Base-by-base conservation (phyloP, 257 asterid genomes). In the Coffea eugenioides region DNA sequence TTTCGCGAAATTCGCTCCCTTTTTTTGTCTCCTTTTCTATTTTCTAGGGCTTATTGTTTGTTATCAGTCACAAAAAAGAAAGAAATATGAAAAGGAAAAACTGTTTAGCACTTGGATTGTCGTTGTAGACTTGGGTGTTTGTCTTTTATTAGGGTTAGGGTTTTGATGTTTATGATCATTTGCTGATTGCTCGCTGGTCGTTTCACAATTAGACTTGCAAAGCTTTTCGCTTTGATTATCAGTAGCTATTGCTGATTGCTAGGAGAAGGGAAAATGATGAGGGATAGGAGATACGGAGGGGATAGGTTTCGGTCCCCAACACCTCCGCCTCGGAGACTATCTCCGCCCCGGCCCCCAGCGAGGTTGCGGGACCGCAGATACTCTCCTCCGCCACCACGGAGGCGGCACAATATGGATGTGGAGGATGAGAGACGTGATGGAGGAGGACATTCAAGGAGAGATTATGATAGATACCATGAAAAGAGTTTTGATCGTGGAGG, bases 231-330 rank as follows among this genome's bases (percentile, higher is more conserved):
- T 52, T 65, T 46, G 20, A 3, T 54, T 41, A 34, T 21, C 46
- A 59, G 75, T 45, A 27, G 46, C n/a, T 13, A 13, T 45, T 41
- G 59, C 8, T 6, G 15, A 9, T 80, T 51, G 18, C n/a, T 48
- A 25, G 79, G 69, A n/a, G 15, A 31, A n/a, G 57, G 48, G 15
- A n/a, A 45, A 82, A 86, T 75, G 83, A 88, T 79, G 88, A 83
- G 84, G 82, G 91, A 80, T 66, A 82, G 85, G 83, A 85, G 86
- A 64, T 84, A 83, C 48, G 83, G 71, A 23, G 86, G 72, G 76
- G 84, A 80, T 39, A 81, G 83, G 11, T 74, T 71, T 54, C 84
- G 87, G 65, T 85, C 89, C 48, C 85, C 85, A 69, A 80, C 92
- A 45, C 89, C 48, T 12, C 45, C 71, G 23, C 71, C 73, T n/a